These are phyloP conservation scores for Gyromitra esculenta DNA, from an alignment of 2,329 filamentous ascomycete genomes.

Conservation along the genomic window DNA sequence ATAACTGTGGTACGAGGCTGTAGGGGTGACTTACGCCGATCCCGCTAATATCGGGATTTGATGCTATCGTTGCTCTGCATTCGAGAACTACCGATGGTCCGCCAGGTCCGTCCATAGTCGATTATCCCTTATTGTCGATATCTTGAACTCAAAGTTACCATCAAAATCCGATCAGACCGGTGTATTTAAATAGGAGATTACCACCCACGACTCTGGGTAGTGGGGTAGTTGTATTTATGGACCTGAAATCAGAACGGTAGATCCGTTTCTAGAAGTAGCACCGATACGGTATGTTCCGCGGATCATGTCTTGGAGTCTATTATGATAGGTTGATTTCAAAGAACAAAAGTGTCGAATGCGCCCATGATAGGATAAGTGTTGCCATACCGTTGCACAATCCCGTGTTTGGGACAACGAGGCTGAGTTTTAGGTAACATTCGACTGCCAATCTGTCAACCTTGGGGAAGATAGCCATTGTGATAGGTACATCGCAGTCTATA, in stretches of 20 bases:
- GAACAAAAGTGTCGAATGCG: neutral
- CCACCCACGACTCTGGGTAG: neutral
- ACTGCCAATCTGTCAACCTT: conserved; percentile 9
- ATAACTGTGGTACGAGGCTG: neutral
- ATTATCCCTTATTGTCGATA: neutral
- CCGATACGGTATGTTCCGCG: conserved; percentile 30
- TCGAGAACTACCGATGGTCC: neutral
- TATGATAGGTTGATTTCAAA: conserved; percentile 1
- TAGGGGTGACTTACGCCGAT: conserved; percentile 32
- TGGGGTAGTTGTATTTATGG: conserved; percentile 22
- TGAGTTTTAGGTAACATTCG: conserved; percentile 1
- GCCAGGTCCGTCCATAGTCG: neutral
- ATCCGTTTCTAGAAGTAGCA: conserved; percentile 16
- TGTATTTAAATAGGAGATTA: neutral
- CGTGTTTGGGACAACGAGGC: conserved; percentile 11
- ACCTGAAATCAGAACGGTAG: neutral
- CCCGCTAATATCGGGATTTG: conserved; percentile 47
- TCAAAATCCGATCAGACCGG: neutral
- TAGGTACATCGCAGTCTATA: neutral
- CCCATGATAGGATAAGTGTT: conserved; percentile 8
- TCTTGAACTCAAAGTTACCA: neutral
- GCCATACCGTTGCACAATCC: neutral
- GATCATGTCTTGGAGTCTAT: conserved; percentile 22
- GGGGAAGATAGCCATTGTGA: neutral
- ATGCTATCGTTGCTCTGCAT: conserved; percentile 33